phyloP scores from a whole-genome alignment of 2,329 filamentous ascomycete species.

The Fusarium liriodendri region DNA sequence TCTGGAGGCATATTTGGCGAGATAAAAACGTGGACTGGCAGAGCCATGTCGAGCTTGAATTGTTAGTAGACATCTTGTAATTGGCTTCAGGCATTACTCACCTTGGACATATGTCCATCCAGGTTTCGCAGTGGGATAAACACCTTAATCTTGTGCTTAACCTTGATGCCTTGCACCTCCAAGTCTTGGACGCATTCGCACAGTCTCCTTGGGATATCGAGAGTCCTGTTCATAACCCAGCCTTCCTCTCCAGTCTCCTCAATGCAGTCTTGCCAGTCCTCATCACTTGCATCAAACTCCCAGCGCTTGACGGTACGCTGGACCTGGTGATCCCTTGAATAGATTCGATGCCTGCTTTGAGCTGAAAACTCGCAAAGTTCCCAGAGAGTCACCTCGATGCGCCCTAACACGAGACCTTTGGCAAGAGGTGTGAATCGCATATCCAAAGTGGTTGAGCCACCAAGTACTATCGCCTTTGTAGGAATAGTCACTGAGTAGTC shows the following conservation, averaged over 20 bases:
- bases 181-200: constrained; percentile 88
- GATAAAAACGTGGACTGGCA: constrained; percentile 92
- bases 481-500: constrained; percentile 94
- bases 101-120: constrained; percentile 92
- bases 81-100: constrained; percentile 42
- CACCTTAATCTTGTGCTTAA: constrained; percentile 91
- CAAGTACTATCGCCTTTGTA: constrained; percentile 92
- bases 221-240: constrained; percentile 68
- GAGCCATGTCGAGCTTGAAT: constrained; percentile 79
- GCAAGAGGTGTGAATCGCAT: constrained; percentile 88
- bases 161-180: constrained; percentile 86
- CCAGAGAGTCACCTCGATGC: constrained; percentile 80
- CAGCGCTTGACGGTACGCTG: constrained; percentile 72
- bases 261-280: constrained; percentile 76
- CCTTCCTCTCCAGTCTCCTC: constrained; percentile 74
- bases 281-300: constrained; percentile 64
- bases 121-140: constrained; percentile 91
- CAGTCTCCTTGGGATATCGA: constrained; percentile 82
- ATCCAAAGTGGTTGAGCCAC: constrained; percentile 83
- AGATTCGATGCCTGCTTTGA: constrained; percentile 57
- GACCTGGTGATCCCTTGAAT: constrained; percentile 67
- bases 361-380: constrained; percentile 78
- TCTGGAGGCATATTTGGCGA: constrained; percentile 91
- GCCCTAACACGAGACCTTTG: constrained; percentile 86
- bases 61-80: neutral